These are phyloP conservation scores for Piromyces finnis DNA, from an alignment of 192 early-diverging fungal genomes.

Conservation along the genomic window DNA sequence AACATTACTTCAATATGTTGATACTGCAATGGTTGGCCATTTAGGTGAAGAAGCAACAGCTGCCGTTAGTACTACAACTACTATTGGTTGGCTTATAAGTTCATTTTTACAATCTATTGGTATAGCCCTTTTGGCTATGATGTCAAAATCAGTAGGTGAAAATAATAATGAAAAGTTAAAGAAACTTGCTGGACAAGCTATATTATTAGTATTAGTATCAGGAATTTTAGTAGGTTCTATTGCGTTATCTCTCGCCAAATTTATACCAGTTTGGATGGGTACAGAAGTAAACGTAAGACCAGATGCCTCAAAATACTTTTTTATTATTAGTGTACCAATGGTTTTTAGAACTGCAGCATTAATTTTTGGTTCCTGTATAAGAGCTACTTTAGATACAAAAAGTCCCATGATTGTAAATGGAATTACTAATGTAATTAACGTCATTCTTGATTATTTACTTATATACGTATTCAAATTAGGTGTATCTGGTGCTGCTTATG, in stretches of 20 bases:
- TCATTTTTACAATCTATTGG: background rate
- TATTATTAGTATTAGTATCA: background rate
- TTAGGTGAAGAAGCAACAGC: background rate
- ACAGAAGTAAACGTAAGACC: background rate
- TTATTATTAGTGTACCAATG: background rate
- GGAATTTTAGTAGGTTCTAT: background rate
- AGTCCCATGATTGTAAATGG: background rate
- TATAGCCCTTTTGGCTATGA: background rate
- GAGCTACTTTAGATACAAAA: background rate
- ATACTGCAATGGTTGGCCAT: background rate
- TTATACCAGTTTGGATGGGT: background rate
- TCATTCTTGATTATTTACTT: background rate
- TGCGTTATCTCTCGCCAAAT: background rate
- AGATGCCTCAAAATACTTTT: background rate
- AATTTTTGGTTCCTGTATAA: background rate
- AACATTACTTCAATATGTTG: background rate
- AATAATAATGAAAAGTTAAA: background rate
- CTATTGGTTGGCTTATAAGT: background rate
- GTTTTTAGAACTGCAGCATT: background rate
- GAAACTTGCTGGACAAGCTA: background rate
- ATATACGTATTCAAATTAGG: background rate
- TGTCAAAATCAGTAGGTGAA: background rate
- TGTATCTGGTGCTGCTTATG: background rate
- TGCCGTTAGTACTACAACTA: background rate
- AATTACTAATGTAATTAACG: background rate